Base-by-base conservation (phyloP, 2,329 filamentous ascomycete genomes). In the Alternaria hordeiaustralica region DNA sequence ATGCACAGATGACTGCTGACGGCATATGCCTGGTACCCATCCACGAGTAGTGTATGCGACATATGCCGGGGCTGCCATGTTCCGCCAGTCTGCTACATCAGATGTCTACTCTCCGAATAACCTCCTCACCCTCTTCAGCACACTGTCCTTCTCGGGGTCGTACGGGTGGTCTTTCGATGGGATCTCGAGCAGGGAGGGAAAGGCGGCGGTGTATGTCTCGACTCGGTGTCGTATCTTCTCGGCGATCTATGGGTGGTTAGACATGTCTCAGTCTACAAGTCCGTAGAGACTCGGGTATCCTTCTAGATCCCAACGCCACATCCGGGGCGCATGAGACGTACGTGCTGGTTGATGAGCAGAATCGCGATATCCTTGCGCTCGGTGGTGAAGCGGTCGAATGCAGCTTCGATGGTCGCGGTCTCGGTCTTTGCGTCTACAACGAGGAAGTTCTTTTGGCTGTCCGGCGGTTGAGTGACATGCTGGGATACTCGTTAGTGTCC, bases 91-190 rank as follows among this genome's bases (percentile, higher is more conserved):
- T n/a, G 13, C 26, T 25, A 20, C 13, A 21, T 20, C 6, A n/a
- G 25, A 36, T 2, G 10, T 53, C 79, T 88, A 94, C 84, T 94
- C 89, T 70, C 89, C 89, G 81, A 91, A 91, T 67, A 92, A 76
- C 75, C 90, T 88, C 79, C 88, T 85, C 69, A 99, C 96, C 71
- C 96, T 88, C 83, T 94, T 92, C 82, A 99, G 81, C 46, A 99
- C 95, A 78, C 95, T 98, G 81, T 99, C 96, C 85, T 99, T 99
- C 83, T 99, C 96, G 0, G 96, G 96, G 75, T 99, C 95, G 78
- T 99, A 99, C 3, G 96, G 96, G 80, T 99, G 96, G 80, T 99
- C 96, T 86, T 99, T 99, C 83, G 93, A 97, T 23, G 96, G 96
- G 65, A 99, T 98, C 82, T 99, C 96, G 61, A 99, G 89, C 58